Evolutionary conservation across 495 filamentous ascomycete genomes (phyloP), one percentile per base, ranked within the genome.

Genomic region (Niebla homalea): DNA sequence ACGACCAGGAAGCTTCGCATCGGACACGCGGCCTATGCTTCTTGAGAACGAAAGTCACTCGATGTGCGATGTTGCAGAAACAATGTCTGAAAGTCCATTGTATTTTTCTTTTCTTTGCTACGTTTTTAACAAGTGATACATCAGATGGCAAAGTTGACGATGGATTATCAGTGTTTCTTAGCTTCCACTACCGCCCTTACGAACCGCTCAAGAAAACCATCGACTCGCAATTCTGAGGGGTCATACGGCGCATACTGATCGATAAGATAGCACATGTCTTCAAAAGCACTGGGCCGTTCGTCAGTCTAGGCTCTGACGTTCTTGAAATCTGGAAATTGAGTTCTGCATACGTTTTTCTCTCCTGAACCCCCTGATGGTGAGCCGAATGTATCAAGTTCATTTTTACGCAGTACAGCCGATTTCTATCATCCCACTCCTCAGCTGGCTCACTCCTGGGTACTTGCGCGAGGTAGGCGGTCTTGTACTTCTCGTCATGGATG

Each of bases 341-440:
- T 26, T 19, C 20, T 5, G 21, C 52, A 2, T 45, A 50, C 53
- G 38, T 26, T 35, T 48, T 21, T 36, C 43, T 52, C 14, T 48
- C 41, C 4, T 41, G 25, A 4, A 29, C 11, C 23, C 26, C 39
- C 16, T 11, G 47, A 16, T 39, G 51, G 51, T 41, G 23, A 44
- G 21, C 49, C 43, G 20, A 53, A 39, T 38, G 48, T 26, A 37
- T 54, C 44, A 25, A 25, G 20, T 15, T 44, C n/a, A 11, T 49
- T 20, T 55, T 55, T 32, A 55, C n/a, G 32, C 35, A 45, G 41
- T 58, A 58, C 29, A 58, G 20, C 4, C 55, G 26, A 36, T 51
- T 55, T 5, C 55, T 37, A 23, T 57, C 55, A 25, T 57, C 55
- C 46, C 51, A 57, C 36, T 57, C 54, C 32, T 57, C 55, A 10